Base-by-base conservation (phyloP, 192 early-diverging fungal species). In the Thamnidium elegans region DNA sequence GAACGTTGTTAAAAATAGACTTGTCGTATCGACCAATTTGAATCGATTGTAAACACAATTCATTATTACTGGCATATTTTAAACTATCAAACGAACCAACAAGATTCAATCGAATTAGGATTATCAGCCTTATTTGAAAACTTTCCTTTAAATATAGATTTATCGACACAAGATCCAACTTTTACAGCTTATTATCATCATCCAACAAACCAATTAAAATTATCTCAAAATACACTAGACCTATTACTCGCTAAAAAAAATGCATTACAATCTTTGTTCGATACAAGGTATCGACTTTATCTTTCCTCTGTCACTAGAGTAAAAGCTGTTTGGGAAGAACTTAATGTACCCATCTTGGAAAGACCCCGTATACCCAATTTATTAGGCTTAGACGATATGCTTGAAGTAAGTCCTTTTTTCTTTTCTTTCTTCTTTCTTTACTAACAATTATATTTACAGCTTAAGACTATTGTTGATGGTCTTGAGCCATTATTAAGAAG, bases 191-290 rank as follows among this genome's bases (percentile, higher is more conserved):
- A 56, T 34, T 56, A 60, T 34, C 15, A 48, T 4, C 54, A 62
- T 55, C 36, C 43, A 56, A 73, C 77, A 31, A 55, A 66, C 1
- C 78, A 77, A 9, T 48, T 82, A 19, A 76, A 67, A 39, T 61
- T 82, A 17, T 69, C 70, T n/a, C 60, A 67, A n/a, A 64, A 71
- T 7, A 73, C 73, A 55, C 68, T 82, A 9, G 62, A 63, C 15
- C 54, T 55, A 31, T 61, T 82, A 4, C 61, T 67, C 10, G 42
- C 30, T 15, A 79, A 79, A 56, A 66, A 70, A 26, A 46, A 32
- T 0, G 43, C 51, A 14, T 58, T 82, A 21, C 66, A 82, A 53
- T 47, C 58, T 47, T 51, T 78, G 45, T 79, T 69, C 55, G 64
- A 72, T 62, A 65, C 70, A 36, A 76, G 80, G 21, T 65, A 70